Evolutionary conservation across 441 rosid genomes (phyloP).

Genomic region (Mallotus japonicus): DNA sequence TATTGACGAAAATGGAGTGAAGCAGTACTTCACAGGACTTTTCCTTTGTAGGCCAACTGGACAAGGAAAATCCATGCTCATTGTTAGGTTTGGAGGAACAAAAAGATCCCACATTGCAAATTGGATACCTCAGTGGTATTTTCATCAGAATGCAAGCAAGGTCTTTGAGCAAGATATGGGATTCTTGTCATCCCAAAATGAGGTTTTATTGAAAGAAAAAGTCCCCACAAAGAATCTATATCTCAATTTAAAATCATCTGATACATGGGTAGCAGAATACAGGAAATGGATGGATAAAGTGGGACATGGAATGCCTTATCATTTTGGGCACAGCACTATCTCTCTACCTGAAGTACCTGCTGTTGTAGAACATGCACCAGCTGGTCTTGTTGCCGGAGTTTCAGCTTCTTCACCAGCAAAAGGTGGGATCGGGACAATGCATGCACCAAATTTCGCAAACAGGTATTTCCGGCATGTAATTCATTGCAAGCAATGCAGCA

Average conservation of each 20-base stretch:
- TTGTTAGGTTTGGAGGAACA: conserved; percentile 79
- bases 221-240: conserved; percentile 81
- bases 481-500: conserved; percentile 78
- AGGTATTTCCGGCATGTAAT: conserved; percentile 77
- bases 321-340: conserved; percentile 82
- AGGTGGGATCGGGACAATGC: conserved; percentile 72
- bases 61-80: conserved; percentile 94
- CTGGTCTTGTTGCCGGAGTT: conserved; percentile 65
- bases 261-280: conserved; percentile 90
- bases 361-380: conserved; percentile 87
- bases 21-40: conserved; percentile 65
- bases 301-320: conserved; percentile 97
- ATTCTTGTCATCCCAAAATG: conserved; percentile 84
- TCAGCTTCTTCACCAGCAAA: conserved; percentile 82
- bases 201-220: conserved; percentile 68
- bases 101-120: conserved; percentile 48
- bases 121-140: conserved; percentile 72
- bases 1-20: conserved; percentile 58
- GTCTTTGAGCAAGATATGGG: conserved; percentile 98
- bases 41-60: conserved; percentile 95
- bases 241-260: conserved; percentile 67
- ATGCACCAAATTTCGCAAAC: conserved; percentile 74
- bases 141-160: conserved; percentile 81
- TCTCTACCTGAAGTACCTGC: conserved; percentile 68
- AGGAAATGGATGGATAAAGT: conserved; percentile 97